Percentiles rank a stretch among this genome's conserved stretches.
Conservation (phyloP, 2,329 filamentous ascomycete genomes). For the Sporothrix brasiliensis region DNA sequence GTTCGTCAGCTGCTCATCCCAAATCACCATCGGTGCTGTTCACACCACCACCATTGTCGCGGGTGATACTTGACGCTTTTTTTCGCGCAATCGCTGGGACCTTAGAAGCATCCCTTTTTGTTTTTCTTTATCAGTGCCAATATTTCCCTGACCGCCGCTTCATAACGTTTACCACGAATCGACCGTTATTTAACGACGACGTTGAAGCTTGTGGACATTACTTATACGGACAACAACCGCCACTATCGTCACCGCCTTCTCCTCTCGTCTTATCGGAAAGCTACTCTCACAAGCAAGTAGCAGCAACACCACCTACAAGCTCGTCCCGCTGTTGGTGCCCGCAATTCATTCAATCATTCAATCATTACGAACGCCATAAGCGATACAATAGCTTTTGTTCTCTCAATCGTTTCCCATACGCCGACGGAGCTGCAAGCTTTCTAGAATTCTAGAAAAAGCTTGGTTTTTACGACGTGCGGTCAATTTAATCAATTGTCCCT, state of each 20-base stretch:
- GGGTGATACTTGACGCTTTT: constrained; percentile 37
- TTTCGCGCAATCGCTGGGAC: constrained; percentile 23
- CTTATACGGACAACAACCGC: constrained; percentile 18
- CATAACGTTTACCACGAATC: constrained; percentile 13
- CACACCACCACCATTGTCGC: constrained; percentile 37
- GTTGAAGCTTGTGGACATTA: constrained; percentile 6
- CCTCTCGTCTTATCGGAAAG: constrained; percentile 36
- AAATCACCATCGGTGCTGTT: constrained; percentile 38
- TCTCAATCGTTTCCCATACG: not conserved
- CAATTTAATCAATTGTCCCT: constrained; percentile 12
- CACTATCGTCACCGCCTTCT: constrained; percentile 34
- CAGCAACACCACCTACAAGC: not conserved
- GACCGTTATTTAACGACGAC: not conserved
- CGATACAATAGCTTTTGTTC: constrained; percentile 2
- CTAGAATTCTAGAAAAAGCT: constrained; percentile 20
- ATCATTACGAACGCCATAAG: constrained; percentile 1
- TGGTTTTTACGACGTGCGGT: not conserved
- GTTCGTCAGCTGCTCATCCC: constrained; percentile 29
- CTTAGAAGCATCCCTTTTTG: not conserved
- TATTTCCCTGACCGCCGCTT: constrained; percentile 32
- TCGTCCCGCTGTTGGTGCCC: constrained; percentile 33
- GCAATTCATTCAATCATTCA: constrained; percentile 15
- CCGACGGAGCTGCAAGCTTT: constrained; percentile 19
- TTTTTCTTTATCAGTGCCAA: not conserved
- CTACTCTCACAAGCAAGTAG: constrained; percentile 29